phyloP scores from a whole-genome alignment of 2,329 filamentous ascomycete genomes.

The Xylariales sp. region DNA sequence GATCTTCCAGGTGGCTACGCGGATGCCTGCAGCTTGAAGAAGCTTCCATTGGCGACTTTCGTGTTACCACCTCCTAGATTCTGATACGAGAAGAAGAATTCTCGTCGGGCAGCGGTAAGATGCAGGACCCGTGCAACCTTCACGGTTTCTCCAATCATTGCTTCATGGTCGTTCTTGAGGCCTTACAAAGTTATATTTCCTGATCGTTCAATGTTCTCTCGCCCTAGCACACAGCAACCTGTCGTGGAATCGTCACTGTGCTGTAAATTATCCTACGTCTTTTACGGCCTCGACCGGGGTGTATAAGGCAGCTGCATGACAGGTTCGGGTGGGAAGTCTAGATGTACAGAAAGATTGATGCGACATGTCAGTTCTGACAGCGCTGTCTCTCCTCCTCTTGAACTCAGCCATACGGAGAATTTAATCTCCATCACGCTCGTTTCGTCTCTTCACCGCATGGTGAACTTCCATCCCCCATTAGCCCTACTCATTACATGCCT shows the following conservation, averaged over 20 bases:
- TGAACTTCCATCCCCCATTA: slow-evolving; percentile 11
- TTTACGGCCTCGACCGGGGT: slow-evolving; percentile 14
- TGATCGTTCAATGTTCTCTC: slow-evolving; percentile 8
- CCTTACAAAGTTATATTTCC: slow-evolving; percentile 11
- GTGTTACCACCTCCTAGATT: slow-evolving; percentile 13
- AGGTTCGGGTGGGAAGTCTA: slow-evolving; percentile 17
- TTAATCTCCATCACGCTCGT: slow-evolving; percentile 18
- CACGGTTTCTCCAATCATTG: slow-evolving; percentile 13
- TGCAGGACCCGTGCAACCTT: slow-evolving; percentile 23
- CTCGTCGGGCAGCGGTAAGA: slow-evolving; percentile 25
- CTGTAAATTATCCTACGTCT: not conserved
- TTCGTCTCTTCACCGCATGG: slow-evolving; percentile 9
- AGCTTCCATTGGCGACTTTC: slow-evolving; percentile 17
- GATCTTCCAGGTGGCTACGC: slow-evolving; percentile 5
- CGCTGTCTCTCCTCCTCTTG: slow-evolving; percentile 12
- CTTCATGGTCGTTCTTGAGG: not conserved
- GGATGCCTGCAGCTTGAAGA: slow-evolving; percentile 20
- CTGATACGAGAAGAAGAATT: slow-evolving; percentile 25
- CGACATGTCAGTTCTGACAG: slow-evolving; percentile 12
- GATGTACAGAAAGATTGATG: slow-evolving; percentile 13
- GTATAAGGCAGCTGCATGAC: slow-evolving; percentile 20
- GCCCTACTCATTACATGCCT: too few relatives aligned
- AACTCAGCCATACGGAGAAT: slow-evolving; percentile 13
- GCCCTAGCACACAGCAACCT: slow-evolving; percentile 12
- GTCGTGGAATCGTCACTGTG: slow-evolving; percentile 13